Conservation (phyloP, 163 green algal species). For the Trebouxiophyceae sp. region DNA sequence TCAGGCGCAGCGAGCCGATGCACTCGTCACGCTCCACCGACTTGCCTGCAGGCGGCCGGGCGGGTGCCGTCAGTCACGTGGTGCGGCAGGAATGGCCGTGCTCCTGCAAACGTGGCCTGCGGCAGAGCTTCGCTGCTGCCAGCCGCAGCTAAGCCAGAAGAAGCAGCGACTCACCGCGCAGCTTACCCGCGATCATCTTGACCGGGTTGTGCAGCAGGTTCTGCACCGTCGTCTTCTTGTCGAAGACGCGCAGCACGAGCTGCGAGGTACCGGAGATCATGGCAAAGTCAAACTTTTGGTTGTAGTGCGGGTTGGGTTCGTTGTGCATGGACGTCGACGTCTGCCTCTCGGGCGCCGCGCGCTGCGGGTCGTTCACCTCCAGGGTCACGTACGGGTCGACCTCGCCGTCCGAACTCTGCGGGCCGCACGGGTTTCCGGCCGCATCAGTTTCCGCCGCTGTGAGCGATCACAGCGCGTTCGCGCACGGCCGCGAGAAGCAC, state of each 20-base stretch:
- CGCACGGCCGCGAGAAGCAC: no score
- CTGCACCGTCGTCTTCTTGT: constrained; percentile 38
- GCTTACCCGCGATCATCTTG: constrained; percentile 22
- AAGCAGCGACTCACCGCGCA: neutral
- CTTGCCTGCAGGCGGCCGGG: neutral
- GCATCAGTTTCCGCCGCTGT: no score
- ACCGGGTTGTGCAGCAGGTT: constrained; percentile 3
- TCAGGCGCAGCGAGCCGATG: constrained; percentile 41
- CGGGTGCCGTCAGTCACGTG: no score
- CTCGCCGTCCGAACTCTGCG: constrained; percentile 1
- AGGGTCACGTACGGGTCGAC: constrained; percentile 32
- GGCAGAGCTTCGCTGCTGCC: neutral
- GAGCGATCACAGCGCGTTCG: no score
- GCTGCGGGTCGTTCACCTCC: constrained; percentile 27
- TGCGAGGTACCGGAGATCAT: constrained; percentile 39
- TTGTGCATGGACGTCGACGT: constrained; percentile 36
- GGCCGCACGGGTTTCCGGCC: no score
- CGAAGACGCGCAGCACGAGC: constrained; percentile 34
- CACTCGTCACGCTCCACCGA: constrained; percentile 12
- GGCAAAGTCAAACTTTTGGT: constrained; percentile 71
- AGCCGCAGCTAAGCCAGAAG: no score
- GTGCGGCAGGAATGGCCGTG: neutral
- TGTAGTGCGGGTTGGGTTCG: constrained; percentile 37
- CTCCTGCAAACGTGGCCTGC: neutral
- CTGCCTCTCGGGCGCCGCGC: constrained; percentile 23